These are phyloP conservation scores for Pseudozyma sp. DNA, from an alignment of 1,284 basidiomycete species.

Conservation along the genomic window DNA sequence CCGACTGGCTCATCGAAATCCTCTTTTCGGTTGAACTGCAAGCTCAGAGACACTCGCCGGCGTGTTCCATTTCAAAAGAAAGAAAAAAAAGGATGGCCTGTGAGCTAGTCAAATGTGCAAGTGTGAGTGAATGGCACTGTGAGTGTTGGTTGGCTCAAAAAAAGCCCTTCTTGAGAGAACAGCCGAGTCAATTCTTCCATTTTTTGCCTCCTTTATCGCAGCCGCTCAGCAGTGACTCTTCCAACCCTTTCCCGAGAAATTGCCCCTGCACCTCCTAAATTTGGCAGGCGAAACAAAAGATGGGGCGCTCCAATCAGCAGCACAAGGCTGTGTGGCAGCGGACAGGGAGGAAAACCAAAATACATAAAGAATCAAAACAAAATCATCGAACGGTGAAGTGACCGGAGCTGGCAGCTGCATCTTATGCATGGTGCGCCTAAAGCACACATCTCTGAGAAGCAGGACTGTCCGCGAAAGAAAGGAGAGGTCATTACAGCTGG, in stretches of 20 bases:
- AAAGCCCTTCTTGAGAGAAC: not conserved
- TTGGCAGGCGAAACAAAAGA: constrained; percentile 5
- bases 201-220: constrained; percentile 1
- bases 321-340: not conserved
- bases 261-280: constrained; percentile 1
- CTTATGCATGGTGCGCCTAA: too few relatives aligned
- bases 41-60: too few relatives aligned
- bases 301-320: constrained; percentile 15
- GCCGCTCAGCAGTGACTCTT: not conserved
- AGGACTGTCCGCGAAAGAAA: too few relatives aligned
- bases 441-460: too few relatives aligned
- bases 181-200: constrained; percentile 2
- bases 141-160: not conserved
- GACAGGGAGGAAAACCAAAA: not conserved
- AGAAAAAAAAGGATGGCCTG: not conserved
- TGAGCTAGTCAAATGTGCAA: not conserved
- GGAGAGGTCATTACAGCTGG: too few relatives aligned
- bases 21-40: too few relatives aligned
- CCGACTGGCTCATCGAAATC: too few relatives aligned
- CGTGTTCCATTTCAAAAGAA: too few relatives aligned
- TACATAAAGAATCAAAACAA: not conserved
- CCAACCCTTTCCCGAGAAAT: not conserved
- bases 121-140: not conserved
- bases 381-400: not conserved
- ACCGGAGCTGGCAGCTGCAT: too few relatives aligned